phyloP scores from a whole-genome alignment of 2,329 filamentous ascomycete species.

The Penicillium sp. region DNA sequence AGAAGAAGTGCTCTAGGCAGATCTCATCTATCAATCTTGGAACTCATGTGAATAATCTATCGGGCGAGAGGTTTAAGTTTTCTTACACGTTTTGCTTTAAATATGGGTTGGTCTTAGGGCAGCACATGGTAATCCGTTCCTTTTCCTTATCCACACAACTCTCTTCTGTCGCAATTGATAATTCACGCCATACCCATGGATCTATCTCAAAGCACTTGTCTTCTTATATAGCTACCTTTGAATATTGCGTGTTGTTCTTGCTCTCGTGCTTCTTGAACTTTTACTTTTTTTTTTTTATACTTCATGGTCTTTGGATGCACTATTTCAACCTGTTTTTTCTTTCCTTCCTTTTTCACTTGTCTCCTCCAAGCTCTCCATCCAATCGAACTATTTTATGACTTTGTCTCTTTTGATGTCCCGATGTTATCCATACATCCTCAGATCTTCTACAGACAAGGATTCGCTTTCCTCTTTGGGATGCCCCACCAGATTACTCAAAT shows the following conservation, averaged over 20 bases:
- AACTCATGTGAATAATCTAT: neutral
- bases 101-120: neutral
- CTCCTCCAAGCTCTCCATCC: accelerated
- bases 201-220: neutral
- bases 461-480: conserved; percentile 18
- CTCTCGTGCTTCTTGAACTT: neutral
- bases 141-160: neutral
- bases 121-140: neutral
- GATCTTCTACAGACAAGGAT: conserved; percentile 14
- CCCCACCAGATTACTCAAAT: conserved; percentile 23
- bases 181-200: neutral
- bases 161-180: neutral
- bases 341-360: neutral
- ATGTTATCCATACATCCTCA: neutral
- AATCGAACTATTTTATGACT: neutral
- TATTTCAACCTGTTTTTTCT: neutral
- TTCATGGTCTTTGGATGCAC: neutral
- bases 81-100: neutral
- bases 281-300: no score
- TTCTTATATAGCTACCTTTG: neutral
- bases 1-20: neutral
- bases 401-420: neutral
- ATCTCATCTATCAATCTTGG: neutral
- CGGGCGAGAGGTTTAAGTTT: neutral
- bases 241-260: no score